Evolutionary conservation across 2,329 filamentous ascomycete genomes (phyloP).

Genomic region (Parastagonospora avenae): DNA sequence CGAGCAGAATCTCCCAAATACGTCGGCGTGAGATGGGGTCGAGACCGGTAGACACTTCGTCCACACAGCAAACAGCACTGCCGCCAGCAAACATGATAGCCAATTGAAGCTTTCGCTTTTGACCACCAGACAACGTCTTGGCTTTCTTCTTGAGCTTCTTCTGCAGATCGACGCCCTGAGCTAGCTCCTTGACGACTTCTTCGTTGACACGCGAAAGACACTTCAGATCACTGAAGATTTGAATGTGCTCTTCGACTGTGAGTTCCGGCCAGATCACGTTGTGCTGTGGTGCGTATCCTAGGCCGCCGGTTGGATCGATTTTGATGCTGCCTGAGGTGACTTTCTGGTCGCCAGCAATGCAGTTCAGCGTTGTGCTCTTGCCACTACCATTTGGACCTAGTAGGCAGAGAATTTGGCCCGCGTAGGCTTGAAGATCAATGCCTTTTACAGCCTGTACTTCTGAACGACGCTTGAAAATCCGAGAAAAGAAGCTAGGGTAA

Average conservation of each 20-base stretch:
- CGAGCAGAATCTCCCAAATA: slow-evolving; percentile 89
- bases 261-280: slow-evolving; percentile 35
- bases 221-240: slow-evolving; percentile 35
- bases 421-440: slow-evolving; percentile 24
- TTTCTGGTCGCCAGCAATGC: slow-evolving; percentile 28
- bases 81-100: slow-evolving; percentile 93
- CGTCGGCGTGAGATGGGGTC: slow-evolving; percentile 84
- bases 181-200: slow-evolving; percentile 54
- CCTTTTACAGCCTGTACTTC: slow-evolving; percentile 26
- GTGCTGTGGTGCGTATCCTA: slow-evolving; percentile 34
- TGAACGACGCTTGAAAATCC: slow-evolving; percentile 24
- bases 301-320: slow-evolving; percentile 27
- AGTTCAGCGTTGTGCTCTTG: slow-evolving; percentile 33
- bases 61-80: slow-evolving; percentile 82
- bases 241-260: slow-evolving; percentile 36
- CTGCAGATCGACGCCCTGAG: slow-evolving; percentile 70
- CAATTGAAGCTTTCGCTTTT: slow-evolving; percentile 87
- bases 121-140: slow-evolving; percentile 81
- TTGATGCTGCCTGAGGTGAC: slow-evolving; percentile 25
- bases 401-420: slow-evolving; percentile 32
- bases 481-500: slow-evolving; percentile 16
- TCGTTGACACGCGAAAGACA: slow-evolving; percentile 40
- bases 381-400: slow-evolving; percentile 35
- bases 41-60: slow-evolving; percentile 85
- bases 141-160: slow-evolving; percentile 72